Percentiles rank a stretch among this genome's conserved stretches.
phyloP scores from a whole-genome alignment of 2,329 filamentous ascomycete genomes.

The Thelonectria olida region DNA sequence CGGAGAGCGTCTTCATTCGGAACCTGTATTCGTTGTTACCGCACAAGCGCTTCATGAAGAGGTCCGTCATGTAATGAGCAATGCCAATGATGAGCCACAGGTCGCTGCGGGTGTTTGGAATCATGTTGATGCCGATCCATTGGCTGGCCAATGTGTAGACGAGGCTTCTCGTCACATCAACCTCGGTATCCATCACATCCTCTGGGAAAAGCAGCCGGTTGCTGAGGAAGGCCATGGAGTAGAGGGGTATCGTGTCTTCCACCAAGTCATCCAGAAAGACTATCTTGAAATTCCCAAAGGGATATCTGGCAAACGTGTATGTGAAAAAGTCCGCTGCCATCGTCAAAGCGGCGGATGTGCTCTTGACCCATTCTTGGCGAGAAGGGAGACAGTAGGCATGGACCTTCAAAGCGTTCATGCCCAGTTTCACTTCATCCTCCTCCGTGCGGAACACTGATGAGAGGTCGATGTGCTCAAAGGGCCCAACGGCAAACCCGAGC shows the following conservation, averaged over 20 bases:
- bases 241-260: conserved; percentile 77
- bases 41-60: conserved; percentile 89
- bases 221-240: conserved; percentile 88
- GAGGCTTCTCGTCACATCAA: conserved; percentile 81
- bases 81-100: conserved; percentile 91
- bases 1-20: conserved; percentile 84
- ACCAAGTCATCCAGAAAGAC: conserved; percentile 93
- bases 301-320: conserved; percentile 87
- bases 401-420: conserved; percentile 86
- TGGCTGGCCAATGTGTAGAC: conserved; percentile 88
- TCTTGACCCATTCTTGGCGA: conserved; percentile 81
- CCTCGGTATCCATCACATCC: conserved; percentile 84
- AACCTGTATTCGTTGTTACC: conserved; percentile 96
- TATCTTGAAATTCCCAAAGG: conserved; percentile 90
- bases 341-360: conserved; percentile 86
- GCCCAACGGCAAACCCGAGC: conserved; percentile 91
- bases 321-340: conserved; percentile 92
- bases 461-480: conserved; percentile 92
- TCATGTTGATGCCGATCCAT: conserved; percentile 93
- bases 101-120: conserved; percentile 82
- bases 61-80: conserved; percentile 93
- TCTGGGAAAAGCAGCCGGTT: conserved; percentile 85
- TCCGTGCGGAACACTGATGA: conserved; percentile 86
- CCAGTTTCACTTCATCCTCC: conserved; percentile 90
- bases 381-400: conserved; percentile 92